These are phyloP conservation scores for Apophysomyces elegans DNA, from an alignment of 371 early-diverging fungal species.

Conservation along the genomic window DNA sequence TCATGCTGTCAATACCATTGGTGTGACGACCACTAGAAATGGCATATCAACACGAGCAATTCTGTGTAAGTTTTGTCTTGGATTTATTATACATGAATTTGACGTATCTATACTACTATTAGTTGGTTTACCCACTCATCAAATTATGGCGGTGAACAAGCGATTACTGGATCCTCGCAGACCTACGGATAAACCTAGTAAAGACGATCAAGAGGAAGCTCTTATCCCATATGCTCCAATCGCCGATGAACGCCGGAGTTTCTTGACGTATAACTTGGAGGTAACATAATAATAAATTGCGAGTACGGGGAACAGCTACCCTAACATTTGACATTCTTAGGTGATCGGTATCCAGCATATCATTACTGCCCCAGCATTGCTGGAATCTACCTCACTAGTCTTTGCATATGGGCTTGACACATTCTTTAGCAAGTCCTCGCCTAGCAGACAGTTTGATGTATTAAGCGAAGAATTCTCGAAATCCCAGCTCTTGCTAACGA, in stretches of 20 bases:
- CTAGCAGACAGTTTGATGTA: conserved; percentile 91
- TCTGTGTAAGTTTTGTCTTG: conserved; percentile 55
- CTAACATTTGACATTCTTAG: conserved; percentile 8
- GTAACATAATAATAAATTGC: conserved; percentile 27
- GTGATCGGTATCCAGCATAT: conserved; percentile 73
- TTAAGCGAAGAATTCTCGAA: conserved; percentile 92
- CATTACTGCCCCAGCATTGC: conserved; percentile 70
- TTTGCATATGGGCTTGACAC: conserved; percentile 88
- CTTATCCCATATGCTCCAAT: conserved; percentile 79
- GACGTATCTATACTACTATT: conserved; percentile 6
- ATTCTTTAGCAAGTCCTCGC: conserved; percentile 81
- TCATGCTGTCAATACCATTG: conserved; percentile 71
- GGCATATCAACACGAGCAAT: conserved; percentile 89
- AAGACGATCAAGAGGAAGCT: conserved; percentile 81
- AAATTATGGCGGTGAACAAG: conserved; percentile 78
- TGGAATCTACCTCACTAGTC: conserved; percentile 95
- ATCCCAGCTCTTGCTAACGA: conserved; percentile 77
- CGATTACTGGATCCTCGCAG: conserved; percentile 88
- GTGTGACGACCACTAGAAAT: conserved; percentile 81
- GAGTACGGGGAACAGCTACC: not conserved
- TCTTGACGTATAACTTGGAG: conserved; percentile 74
- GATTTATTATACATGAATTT: not conserved
- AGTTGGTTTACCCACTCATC: conserved; percentile 74
- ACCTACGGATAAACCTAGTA: conserved; percentile 63
- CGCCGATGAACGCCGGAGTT: conserved; percentile 72